Evolutionary conservation across 192 early-diverging fungal genomes (phyloP), one percentile per base, ranked within the genome.

Genomic region (Coemansia sp.): DNA sequence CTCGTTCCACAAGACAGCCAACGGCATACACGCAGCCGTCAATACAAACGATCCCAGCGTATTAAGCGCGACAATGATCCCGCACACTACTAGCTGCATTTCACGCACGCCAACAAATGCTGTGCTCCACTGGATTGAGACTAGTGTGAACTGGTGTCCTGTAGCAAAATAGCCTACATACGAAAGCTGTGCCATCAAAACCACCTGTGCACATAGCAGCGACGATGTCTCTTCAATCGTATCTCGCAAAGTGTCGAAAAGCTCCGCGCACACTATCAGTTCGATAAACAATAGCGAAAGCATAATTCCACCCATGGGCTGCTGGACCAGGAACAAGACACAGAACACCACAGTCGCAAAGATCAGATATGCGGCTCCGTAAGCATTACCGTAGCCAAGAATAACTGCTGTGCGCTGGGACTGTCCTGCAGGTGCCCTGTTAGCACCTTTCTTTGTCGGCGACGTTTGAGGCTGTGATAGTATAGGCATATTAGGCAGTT

Each of bases 121-220:
- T 0, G 92, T 79, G 22, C 89, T 87, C 92, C 93, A 97, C 62
- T 96, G 94, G 9, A 97, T 87, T n/a, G 92, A 90, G 7, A 90
- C 84, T 51, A 97, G 76, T 5, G 89, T 93, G 55, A 88, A 85
- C 73, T 98, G 97, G 69, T 98, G 97, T 9, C 93, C 94, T 2
- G 95, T 96, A 10, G 88, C 77, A 82, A 97, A 98, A 67, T 91
- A 98, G 9, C 84, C 73, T 21, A 84, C 76, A 49, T 84, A 86
- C 8, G 83, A 65, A 53, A 89, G 70, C 14, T 88, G 63, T 5
- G 85, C 78, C 48, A 86, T 62, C 35, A 87, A 50, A 0, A 79
- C 64, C 7, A 70, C 61, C 66, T 45, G 82, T 1, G 69, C 71
- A 1, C 81, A 77, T 37, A 85, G 39, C 27, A 88, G 63, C 19